phyloP scores from a whole-genome alignment of 2,329 filamentous ascomycete genomes.

The Fonsecaea erecta region DNA sequence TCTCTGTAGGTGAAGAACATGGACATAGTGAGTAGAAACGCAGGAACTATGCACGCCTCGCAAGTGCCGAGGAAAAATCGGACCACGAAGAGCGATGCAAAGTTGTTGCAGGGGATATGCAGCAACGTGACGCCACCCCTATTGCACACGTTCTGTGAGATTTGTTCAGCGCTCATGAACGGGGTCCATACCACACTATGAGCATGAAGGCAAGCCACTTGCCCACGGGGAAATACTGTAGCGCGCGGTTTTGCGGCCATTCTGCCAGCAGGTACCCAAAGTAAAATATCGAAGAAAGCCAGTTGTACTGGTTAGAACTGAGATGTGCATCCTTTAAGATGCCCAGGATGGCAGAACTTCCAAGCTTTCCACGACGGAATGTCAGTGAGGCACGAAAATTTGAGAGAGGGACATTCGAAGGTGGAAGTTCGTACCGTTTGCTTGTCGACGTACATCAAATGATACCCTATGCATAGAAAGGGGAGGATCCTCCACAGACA shows the following conservation, averaged over 20 bases:
- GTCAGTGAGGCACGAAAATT: conserved; percentile 36
- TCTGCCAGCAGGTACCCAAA: conserved; percentile 57
- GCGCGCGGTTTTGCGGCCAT: conserved; percentile 56
- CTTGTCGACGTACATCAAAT: conserved; percentile 50
- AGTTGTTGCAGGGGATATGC: conserved; percentile 23
- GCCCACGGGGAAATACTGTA: conserved; percentile 55
- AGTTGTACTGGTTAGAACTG: conserved; percentile 52
- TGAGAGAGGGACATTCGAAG: conserved; percentile 44
- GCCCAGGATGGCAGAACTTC: conserved; percentile 57
- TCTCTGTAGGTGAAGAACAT: conserved; percentile 30
- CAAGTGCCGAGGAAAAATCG: conserved; percentile 20
- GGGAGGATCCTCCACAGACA: conserved; percentile 46
- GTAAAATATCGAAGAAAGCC: conserved; percentile 55
- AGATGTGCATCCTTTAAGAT: conserved; percentile 42
- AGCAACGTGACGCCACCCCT: conserved; percentile 22
- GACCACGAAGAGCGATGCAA: conserved; percentile 20
- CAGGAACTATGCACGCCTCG: conserved; percentile 40
- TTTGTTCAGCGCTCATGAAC: neutral
- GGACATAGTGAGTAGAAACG: conserved; percentile 40
- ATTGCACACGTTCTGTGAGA: neutral
- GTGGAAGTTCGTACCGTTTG: conserved; percentile 47
- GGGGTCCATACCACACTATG: conserved; percentile 43
- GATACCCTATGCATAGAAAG: conserved; percentile 48
- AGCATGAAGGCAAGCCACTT: conserved; percentile 52
- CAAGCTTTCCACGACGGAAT: conserved; percentile 42